Evolutionary conservation across 345 rosid genomes (phyloP).

Genomic region (Jatropha curcas): DNA sequence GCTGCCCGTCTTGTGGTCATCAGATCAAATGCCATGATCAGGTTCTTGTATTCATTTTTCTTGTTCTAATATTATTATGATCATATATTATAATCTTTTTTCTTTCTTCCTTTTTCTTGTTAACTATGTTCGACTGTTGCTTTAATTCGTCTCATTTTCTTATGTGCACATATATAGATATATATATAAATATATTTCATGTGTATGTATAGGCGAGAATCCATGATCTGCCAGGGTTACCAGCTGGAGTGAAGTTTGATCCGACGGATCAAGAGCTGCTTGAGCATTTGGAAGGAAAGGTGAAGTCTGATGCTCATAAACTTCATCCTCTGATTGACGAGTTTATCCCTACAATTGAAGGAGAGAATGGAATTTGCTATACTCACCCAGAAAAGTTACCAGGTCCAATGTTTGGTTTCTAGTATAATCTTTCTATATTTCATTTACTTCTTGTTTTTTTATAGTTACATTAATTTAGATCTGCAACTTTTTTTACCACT

Average conservation of each 20-base stretch:
- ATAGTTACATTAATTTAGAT: neutral
- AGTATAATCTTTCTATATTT: no score
- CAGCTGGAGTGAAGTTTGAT: conserved; percentile 97
- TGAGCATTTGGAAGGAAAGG: conserved; percentile 93
- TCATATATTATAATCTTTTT: no score
- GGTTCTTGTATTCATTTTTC: conserved; percentile 32
- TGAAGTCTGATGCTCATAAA: conserved; percentile 61
- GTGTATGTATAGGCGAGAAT: conserved; percentile 51
- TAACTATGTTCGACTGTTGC: no score
- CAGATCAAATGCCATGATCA: conserved; percentile 74
- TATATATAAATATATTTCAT: neutral
- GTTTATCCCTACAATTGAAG: conserved; percentile 85
- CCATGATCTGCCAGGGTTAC: conserved; percentile 88
- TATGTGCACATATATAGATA: no score
- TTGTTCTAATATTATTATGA: neutral
- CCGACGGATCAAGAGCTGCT: conserved; percentile 97
- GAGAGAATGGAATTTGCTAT: conserved; percentile 97
- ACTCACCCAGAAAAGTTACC: conserved; percentile 97
- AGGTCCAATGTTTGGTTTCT: no score
- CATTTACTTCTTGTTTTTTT: neutral
- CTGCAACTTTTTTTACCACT: neutral
- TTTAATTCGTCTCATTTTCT: no score
- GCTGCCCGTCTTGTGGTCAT: conserved; percentile 95
- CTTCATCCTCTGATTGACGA: conserved; percentile 92
- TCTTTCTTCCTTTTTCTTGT: neutral